Conservation (phyloP, 768 basidiomycete genomes). For the Tricholoma flavovirens region DNA sequence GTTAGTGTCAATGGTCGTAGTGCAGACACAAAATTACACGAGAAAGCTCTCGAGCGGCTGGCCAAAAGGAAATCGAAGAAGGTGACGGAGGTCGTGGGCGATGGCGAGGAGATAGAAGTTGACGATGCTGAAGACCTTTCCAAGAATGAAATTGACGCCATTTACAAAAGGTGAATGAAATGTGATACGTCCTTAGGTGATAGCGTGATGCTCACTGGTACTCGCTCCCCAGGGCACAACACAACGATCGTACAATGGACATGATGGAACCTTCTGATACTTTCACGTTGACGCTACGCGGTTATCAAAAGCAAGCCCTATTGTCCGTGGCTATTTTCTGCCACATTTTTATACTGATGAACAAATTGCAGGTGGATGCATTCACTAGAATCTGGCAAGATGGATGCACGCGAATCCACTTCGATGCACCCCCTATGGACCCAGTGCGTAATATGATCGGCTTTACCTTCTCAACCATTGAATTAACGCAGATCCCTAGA, state of each 20-base stretch:
- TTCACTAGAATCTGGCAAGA: conserved; percentile 72
- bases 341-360: neutral
- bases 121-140: conserved; percentile 80
- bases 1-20: conserved; percentile 29
- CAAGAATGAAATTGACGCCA: conserved; percentile 73
- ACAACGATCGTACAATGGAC: conserved; percentile 65
- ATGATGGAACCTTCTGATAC: conserved; percentile 79
- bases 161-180: conserved; percentile 68
- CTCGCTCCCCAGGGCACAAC: conserved; percentile 60
- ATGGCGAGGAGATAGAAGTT: conserved; percentile 78
- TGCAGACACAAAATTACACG: conserved; percentile 29
- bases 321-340: conserved; percentile 29
- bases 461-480: conserved; percentile 5
- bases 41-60: conserved; percentile 37
- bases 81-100: conserved; percentile 66
- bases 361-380: conserved; percentile 73
- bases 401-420: conserved; percentile 58
- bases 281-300: conserved; percentile 70
- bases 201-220: neutral
- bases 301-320: conserved; percentile 93
- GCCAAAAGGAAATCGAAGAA: conserved; percentile 35
- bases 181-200: neutral
- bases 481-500: conserved; percentile 33
- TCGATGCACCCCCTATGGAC: conserved; percentile 95
- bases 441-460: conserved; percentile 47